phyloP scores from a whole-genome alignment of 495 filamentous ascomycete genomes.

The Neurospora pannonica region DNA sequence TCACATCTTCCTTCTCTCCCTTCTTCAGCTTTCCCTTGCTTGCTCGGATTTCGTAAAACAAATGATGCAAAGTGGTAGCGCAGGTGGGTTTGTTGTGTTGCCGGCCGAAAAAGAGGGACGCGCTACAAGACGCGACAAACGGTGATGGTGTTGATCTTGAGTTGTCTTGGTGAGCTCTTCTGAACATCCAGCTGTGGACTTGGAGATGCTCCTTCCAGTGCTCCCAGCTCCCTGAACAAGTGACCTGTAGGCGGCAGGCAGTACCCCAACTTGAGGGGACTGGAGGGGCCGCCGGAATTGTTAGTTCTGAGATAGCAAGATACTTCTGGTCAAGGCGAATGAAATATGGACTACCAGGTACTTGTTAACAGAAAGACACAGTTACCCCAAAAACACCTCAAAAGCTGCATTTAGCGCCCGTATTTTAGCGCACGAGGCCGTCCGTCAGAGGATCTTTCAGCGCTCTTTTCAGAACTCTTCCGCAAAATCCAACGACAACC shows the following conservation, averaged over 20 bases:
- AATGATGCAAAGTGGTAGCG: neutral
- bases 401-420: neutral
- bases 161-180: neutral
- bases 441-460: neutral
- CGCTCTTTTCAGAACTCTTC: neutral
- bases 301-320: neutral
- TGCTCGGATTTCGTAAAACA: neutral
- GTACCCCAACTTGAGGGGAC: neutral
- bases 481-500: conserved; percentile 20
- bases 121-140: neutral
- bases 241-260: neutral
- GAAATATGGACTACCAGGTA: too few relatives aligned
- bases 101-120: neutral
- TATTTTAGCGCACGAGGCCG: neutral
- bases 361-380: neutral
- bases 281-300: neutral
- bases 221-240: neutral
- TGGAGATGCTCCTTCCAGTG: neutral
- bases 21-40: neutral
- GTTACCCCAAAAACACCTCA: neutral
- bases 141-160: neutral
- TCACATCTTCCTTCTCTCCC: neutral
- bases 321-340: neutral
- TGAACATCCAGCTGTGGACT: neutral
- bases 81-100: neutral